Evolutionary conservation across 1,284 basidiomycete genomes (phyloP).

Genomic region (Austroboletus olivaceoglutinosus): DNA sequence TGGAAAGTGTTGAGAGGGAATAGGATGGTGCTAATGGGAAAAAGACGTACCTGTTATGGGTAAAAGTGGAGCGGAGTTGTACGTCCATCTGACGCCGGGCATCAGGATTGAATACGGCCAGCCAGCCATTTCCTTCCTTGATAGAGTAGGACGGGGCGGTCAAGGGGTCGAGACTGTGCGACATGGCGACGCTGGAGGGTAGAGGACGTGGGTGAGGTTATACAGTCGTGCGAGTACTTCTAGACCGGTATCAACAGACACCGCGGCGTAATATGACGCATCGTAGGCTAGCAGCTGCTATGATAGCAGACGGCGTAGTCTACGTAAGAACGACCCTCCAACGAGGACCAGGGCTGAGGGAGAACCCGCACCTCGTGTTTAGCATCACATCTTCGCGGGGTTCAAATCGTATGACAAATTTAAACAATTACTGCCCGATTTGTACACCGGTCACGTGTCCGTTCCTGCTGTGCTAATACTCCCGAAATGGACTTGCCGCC

Average conservation of each 20-base stretch:
- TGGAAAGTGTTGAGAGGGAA: slow-evolving; percentile 6
- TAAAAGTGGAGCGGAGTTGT: slow-evolving; percentile 23
- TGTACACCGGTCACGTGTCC: slow-evolving; percentile 27
- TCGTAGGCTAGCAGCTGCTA: not conserved
- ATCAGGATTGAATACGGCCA: slow-evolving; percentile 37
- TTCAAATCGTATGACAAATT: slow-evolving; percentile 13
- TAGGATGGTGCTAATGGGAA: not conserved
- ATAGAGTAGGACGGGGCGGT: slow-evolving; percentile 34
- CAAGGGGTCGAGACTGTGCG: slow-evolving; percentile 29
- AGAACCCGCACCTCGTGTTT: not conserved
- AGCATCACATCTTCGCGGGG: slow-evolving; percentile 20
- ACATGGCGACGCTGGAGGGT: slow-evolving; percentile 16
- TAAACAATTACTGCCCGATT: slow-evolving; percentile 20
- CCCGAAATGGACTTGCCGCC: slow-evolving; percentile 34
- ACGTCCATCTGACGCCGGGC: slow-evolving; percentile 39
- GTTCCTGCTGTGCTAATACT: slow-evolving; percentile 28
- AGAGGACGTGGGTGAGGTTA: not conserved
- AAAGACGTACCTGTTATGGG: slow-evolving; percentile 31
- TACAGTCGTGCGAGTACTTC: slow-evolving; percentile 4
- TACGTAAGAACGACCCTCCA: slow-evolving; percentile 12
- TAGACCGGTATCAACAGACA: slow-evolving; percentile 8
- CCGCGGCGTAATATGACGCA: not conserved
- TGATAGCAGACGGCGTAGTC: not conserved
- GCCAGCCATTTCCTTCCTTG: slow-evolving; percentile 38
- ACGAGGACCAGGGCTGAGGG: slow-evolving; percentile 1